Evolutionary conservation across 1,139 yeast species (phyloP), one percentile per base, ranked within the genome.

Genomic region (Candida pseudocylindracea): DNA sequence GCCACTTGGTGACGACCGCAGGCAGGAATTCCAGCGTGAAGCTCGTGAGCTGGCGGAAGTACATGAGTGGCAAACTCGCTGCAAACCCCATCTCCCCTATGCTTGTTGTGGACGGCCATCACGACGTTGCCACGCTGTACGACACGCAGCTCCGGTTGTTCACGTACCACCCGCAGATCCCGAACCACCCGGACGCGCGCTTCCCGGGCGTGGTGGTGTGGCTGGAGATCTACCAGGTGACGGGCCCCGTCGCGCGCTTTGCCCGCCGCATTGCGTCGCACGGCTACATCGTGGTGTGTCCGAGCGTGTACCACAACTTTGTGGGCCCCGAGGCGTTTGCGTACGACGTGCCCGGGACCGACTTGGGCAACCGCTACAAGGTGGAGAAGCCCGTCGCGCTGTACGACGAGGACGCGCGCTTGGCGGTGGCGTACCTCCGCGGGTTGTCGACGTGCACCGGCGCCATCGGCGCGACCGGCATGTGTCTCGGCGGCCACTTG

Each of bases 401-500:
- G 2, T 78, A 78, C 45, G 92, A 78, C 43, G 91, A 76, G 46
- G 92, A 78, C 49, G 69, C 64, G 43, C 57, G 53, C 32, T 53
- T 76, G 38, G 60, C 80, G 24, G 59, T 76, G 42, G 81, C 74
- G 43, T 69, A 73, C 43, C 57, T 78, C 38, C 48, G 50, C 34
- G 45, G 62, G 2, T 55, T 76, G 39, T 56, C 63, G 2, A 73
- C 80, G 3, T 76, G 79, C 47, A 72, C 67, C 39, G 88, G 88
- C 31, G 66, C 61, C 38, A 63, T 75, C 40, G 92, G 91, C 26
- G 74, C 85, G 33, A 74, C 88, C 2, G 92, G 92, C 20, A 78
- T 78, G 85, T 78, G 92, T 47, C 64, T 78, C 15, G 92, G 92
- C 13, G 92, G 92, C 2, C 91, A 78, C 46, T 56, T 76, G 44